These are phyloP conservation scores for Penicillium sp. DNA, from an alignment of 2,329 filamentous ascomycete genomes.

Conservation along the genomic window DNA sequence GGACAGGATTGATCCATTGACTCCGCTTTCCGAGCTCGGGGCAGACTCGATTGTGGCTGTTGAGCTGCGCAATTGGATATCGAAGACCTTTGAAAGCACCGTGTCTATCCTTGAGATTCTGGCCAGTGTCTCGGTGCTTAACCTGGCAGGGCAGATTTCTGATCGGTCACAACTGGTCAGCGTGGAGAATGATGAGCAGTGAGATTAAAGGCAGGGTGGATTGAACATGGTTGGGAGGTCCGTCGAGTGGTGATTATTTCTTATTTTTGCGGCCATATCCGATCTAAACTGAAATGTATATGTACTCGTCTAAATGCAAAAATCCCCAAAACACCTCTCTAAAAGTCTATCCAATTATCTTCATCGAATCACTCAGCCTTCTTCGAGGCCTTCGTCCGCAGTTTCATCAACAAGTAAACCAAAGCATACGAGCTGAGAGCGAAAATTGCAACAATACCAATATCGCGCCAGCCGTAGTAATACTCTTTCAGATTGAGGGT, in stretches of 20 bases:
- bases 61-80: slow-evolving; percentile 46
- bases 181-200: neutral
- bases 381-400: slow-evolving; percentile 37
- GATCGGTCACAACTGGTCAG: slow-evolving; percentile 5
- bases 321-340: neutral
- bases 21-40: slow-evolving; percentile 36
- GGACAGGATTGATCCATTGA: slow-evolving; percentile 19
- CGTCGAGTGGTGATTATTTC: neutral
- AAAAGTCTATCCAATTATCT: neutral
- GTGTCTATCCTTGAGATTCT: slow-evolving; percentile 30
- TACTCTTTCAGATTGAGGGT: slow-evolving; percentile 60
- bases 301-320: neutral
- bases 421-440: slow-evolving; percentile 53
- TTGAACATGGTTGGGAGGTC: neutral
- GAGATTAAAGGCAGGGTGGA: neutral
- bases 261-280: neutral
- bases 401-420: slow-evolving; percentile 42
- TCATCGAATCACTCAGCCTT: slow-evolving; percentile 26
- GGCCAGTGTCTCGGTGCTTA: slow-evolving; percentile 23
- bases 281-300: neutral
- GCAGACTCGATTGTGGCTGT: slow-evolving; percentile 48
- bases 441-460: slow-evolving; percentile 58
- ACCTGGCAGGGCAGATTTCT: slow-evolving; percentile 24
- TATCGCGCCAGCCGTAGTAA: slow-evolving; percentile 65
- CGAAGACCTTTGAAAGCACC: slow-evolving; percentile 32